Evolutionary conservation across 495 filamentous ascomycete species (phyloP), one percentile per base, ranked within the genome.

Genomic region (Cercophora newfieldiana): DNA sequence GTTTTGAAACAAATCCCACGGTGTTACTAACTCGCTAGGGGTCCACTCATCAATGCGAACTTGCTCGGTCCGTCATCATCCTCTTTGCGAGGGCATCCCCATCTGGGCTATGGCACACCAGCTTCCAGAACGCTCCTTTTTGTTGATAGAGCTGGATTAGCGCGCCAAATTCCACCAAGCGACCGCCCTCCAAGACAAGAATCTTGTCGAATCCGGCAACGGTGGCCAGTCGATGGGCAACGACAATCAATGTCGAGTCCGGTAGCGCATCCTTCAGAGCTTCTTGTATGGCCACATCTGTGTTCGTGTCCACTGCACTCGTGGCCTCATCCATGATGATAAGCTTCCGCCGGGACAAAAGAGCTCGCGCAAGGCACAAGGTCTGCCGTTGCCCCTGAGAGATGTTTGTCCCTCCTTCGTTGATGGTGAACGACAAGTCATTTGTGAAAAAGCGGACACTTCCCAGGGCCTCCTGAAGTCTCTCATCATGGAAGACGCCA

Each of bases 251-350:
- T 0, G 92, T 95, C 63, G 89, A 87, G 5, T 85, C 86, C 83
- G 73, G 88, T 88, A 57, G 85, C 56, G 91, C 86, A 86, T 86
- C 59, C 88, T 92, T 16, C 33, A 95, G 82, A 2, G 88, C 86
- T 14, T 84, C 85, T 74, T 94, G 89, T 28, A 94, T 84, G 29
- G 87, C 83, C 24, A 81, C 79, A 69, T 93, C 90, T 64, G 89
- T 90, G 28, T 81, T 83, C 14, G 84, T 82, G 72, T 96, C 92
- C 16, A 96, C 81, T 24, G 91, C 89, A 72, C 87, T 88, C 2
- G 92, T 96, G 5, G 91, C 91, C 71, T 97, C 93, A 72, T 96
- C 93, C 59, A 97, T 79, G 19, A 97, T 88, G 24, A 97, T 78
- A 33, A 97, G 88, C 49, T 89, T 88, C 0, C 91, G 89, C 63